Evolutionary conservation across 2,329 filamentous ascomycete species (phyloP).

Genomic region (Beauveria rudraprayagi): DNA sequence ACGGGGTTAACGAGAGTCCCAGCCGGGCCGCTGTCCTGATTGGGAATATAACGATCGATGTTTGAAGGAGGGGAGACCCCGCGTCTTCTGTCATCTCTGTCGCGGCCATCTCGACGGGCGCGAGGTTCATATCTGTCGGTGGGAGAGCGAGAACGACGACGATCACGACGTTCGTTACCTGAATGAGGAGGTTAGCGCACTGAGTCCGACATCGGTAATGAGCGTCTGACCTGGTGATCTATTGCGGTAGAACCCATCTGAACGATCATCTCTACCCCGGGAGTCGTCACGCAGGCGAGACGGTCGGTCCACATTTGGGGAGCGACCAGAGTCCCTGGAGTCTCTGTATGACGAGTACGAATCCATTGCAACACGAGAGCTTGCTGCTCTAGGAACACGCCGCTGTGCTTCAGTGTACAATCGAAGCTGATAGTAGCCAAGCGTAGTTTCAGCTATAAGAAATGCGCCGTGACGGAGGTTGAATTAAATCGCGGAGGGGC

Average conservation of each 20-base stretch:
- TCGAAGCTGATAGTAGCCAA: background rate
- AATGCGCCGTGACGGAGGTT: background rate
- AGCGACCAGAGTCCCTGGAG: conserved; percentile 32
- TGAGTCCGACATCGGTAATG: background rate
- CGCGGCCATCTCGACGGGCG: conserved; percentile 58
- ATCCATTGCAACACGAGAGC: conserved; percentile 4
- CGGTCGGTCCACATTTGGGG: conserved; percentile 40
- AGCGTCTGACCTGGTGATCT: conserved; percentile 60
- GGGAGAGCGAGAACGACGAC: conserved; percentile 59
- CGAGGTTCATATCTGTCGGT: conserved; percentile 74
- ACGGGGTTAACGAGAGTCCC: conserved; percentile 53
- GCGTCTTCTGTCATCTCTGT: conserved; percentile 54
- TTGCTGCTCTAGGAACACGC: background rate
- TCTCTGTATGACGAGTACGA: conserved; percentile 39
- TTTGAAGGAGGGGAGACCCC: conserved; percentile 57
- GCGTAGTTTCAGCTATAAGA: background rate
- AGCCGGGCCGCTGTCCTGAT: conserved; percentile 49
- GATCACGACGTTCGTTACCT: conserved; percentile 54
- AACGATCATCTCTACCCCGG: conserved; percentile 43
- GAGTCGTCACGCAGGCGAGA: conserved; percentile 47
- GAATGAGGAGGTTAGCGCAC: background rate
- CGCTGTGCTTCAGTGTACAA: background rate
- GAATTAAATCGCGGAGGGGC: background rate
- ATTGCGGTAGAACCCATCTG: conserved; percentile 55
- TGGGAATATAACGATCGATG: conserved; percentile 80